Base-by-base conservation (phyloP, 805 yeast species). In the Candida lessepsii region DNA sequence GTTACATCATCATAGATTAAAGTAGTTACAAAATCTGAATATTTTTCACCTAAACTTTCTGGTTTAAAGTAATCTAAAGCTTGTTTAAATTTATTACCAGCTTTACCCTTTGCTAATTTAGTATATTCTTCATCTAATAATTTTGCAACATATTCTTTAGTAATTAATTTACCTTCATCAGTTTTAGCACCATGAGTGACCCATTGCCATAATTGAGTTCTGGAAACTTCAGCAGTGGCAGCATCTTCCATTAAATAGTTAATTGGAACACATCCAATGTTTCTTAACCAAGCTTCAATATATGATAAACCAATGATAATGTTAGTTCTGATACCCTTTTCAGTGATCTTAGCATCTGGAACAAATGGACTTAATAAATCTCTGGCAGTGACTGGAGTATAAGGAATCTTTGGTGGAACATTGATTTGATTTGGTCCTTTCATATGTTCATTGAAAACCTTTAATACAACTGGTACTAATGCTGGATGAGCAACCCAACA, bases 401-500 rank as follows among this genome's bases (percentile, higher is more conserved):
- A 77, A 29, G 72, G 73, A 39, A 48, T 51, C 47, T 56, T 63
- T 46, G 75, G 73, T 34, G 71, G 78, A 39, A 67, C 70, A 59
- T 69, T 78, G 52, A 85, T 73, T 65, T 85, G 93, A 69, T 85
- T 85, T 49, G 90, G 86, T 27, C 91, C 86, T 50, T 86, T 84
- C 90, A 85, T 81, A 66, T 78, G 74, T 58, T 81, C 77, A 58
- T 80, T 75, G 66, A 85, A 85, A 15, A 84, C 85, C 54, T 76
- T 73, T 57, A 82, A 73, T 29, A 87, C 89, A 48, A 84, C 76
- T 13, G 82, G 75, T 18, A 85, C 86, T 59, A 85, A 71, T 15
- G 89, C 90, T 13, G 95, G 95, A 56, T 85, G 93, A 11, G 91
- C 91, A 57, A 85, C 85, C 95, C 95, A 85, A 44, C 91, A 83